These are phyloP conservation scores for Trichophyton equinum DNA, from an alignment of 2,329 filamentous ascomycete genomes.

Conservation along the genomic window DNA sequence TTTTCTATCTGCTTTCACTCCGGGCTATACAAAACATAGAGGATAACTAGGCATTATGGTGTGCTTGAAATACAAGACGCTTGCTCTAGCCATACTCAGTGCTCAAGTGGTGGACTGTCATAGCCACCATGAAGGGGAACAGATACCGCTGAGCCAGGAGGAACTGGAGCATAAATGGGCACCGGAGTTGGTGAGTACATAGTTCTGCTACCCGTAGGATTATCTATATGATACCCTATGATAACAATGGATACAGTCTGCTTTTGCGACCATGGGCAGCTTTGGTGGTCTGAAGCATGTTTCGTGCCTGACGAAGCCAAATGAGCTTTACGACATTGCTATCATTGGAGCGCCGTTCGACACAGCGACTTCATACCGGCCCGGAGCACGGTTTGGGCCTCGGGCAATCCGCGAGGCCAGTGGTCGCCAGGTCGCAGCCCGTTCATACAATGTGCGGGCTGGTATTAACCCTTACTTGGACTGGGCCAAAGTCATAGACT, in stretches of 20 bases:
- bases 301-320: slow-evolving; percentile 56
- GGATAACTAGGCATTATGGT: not conserved
- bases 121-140: not conserved
- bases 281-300: slow-evolving; percentile 60
- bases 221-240: not conserved
- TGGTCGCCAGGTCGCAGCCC: slow-evolving; percentile 63
- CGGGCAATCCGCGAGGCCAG: slow-evolving; percentile 77
- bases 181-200: not conserved
- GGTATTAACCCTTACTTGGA: slow-evolving; percentile 69
- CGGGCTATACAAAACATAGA: not conserved
- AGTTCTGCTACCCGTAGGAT: not conserved
- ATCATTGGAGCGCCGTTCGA: slow-evolving; percentile 64
- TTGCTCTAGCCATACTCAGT: not conserved
- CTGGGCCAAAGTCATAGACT: slow-evolving; percentile 73
- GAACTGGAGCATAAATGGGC: slow-evolving; percentile 1
- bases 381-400: slow-evolving; percentile 69
- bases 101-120: not conserved
- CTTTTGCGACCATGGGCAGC: slow-evolving; percentile 60
- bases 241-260: slow-evolving; percentile 35
- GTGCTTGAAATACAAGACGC: not conserved
- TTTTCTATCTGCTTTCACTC: not conserved
- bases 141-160: not conserved
- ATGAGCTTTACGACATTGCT: slow-evolving; percentile 55
- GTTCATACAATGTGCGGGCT: slow-evolving; percentile 72
- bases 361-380: slow-evolving; percentile 58